Evolutionary conservation across 345 rosid species (phyloP), one percentile per base, ranked within the genome.

Genomic region (Camelina laxa): DNA sequence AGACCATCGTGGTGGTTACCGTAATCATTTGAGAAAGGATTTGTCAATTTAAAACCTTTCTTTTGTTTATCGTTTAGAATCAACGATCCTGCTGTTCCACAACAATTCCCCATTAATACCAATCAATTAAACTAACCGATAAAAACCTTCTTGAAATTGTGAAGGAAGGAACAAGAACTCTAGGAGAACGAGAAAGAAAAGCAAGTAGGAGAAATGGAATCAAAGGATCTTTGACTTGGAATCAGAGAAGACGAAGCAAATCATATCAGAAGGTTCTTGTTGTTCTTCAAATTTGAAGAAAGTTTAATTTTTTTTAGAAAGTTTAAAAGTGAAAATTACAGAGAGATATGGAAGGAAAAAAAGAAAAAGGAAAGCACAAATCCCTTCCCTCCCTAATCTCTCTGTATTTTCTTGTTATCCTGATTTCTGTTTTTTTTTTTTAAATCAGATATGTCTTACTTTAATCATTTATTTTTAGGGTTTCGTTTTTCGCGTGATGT

Each of bases 101-200:
- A 93, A 70, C 98, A 93, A 83, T 93, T 93, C 10, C 98, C 98
- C 97, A 93, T 93, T 44, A 9, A 44, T 54, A 22, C 22, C 31
- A 57, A 42, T 12, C 5, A 69, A 69, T 33, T 33, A 1, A 31
- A 35, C 8, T 20, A 60, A 60, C 11, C 17, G 14, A 58, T 58
- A 16, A 6, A 58, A 60, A 60, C 21, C 12, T 39, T 60, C 49
- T 57, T 57, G 65, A 39, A 19, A 38, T 19, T 14, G 6, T 50
- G 55, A 27, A 30, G n/a, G 11, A 13, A 45, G 13, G 70, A 20
- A 33, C 31, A 50, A 19, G 70, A 49, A 65, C 17, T 59, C 58
- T 49, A 7, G 58, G n/a, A 2, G 12, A 21, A 12, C 27, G n/a
- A 7, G 55, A 20, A 20, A 20, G 2, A 3, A 38, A 38, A 38